Percentiles rank a stretch among this genome's conserved stretches.
Conservation (phyloP, 1,284 basidiomycete species). For the Sanghuangporus weigelae region DNA sequence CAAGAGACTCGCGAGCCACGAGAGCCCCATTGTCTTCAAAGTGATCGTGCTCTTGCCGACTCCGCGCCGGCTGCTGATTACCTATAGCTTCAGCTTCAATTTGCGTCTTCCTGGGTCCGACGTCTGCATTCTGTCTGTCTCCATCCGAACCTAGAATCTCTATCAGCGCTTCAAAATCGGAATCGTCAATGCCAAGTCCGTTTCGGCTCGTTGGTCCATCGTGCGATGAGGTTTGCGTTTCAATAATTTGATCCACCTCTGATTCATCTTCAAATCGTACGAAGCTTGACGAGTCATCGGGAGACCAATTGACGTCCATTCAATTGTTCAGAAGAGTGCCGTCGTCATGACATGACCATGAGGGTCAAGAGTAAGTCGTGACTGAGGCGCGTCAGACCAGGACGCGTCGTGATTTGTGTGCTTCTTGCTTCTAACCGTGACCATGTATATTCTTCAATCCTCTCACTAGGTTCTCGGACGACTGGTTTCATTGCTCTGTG, state of each 20-base stretch:
- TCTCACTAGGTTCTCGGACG: too few relatives aligned
- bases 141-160: constrained; percentile 12
- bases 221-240: neutral
- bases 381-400: neutral
- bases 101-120: neutral
- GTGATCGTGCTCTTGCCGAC: too few relatives aligned
- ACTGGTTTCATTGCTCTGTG: too few relatives aligned
- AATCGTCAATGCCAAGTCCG: constrained; percentile 10
- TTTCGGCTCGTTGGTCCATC: neutral
- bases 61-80: too few relatives aligned
- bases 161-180: constrained; percentile 14
- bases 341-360: constrained; percentile 1
- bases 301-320: constrained; percentile 11
- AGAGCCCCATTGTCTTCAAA: too few relatives aligned
- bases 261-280: neutral
- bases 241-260: neutral
- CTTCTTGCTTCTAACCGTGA: neutral
- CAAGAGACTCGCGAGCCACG: too few relatives aligned
- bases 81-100: neutral
- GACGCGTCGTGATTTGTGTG: neutral
- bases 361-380: neutral
- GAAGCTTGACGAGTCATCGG: constrained; percentile 5
- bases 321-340: neutral
- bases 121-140: neutral
- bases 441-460: neutral